Evolutionary conservation across 768 basidiomycete genomes (phyloP).

Genomic region (Cyathus striatus): DNA sequence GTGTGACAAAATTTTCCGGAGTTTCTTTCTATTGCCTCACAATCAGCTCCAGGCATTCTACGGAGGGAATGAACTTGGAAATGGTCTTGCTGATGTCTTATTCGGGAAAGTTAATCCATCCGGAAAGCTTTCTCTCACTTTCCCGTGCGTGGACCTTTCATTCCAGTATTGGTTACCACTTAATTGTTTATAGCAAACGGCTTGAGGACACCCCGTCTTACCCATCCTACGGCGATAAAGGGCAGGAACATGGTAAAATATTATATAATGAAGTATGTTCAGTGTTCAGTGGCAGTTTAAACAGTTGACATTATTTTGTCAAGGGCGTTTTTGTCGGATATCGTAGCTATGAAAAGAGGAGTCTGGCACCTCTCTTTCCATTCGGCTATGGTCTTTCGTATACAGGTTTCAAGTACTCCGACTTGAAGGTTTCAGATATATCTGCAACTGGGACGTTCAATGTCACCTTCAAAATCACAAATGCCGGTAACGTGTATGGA

Average conservation of each 20-base stretch:
- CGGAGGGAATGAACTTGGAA: conserved; percentile 51
- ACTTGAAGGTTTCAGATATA: conserved; percentile 27
- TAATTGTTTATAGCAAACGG: conserved; percentile 27
- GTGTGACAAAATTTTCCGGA: conserved; percentile 12
- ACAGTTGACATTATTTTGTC: no score
- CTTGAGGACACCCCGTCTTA: conserved; percentile 50
- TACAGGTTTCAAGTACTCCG: conserved; percentile 49
- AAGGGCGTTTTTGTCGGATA: conserved; percentile 51
- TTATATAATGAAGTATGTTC: conserved; percentile 39
- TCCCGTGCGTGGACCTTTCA: conserved; percentile 35
- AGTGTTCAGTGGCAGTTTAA: no score
- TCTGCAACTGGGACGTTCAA: conserved; percentile 27
- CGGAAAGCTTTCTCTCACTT: conserved; percentile 51
- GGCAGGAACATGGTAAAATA: conserved; percentile 38
- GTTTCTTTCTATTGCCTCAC: neutral
- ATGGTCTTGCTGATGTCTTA: conserved; percentile 52
- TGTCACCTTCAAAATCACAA: conserved; percentile 39
- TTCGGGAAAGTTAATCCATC: conserved; percentile 59
- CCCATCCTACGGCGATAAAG: conserved; percentile 36
- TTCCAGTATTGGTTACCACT: neutral
- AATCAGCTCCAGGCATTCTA: conserved; percentile 36
- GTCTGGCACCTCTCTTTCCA: conserved; percentile 41
- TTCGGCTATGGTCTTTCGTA: conserved; percentile 61
- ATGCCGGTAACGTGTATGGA: conserved; percentile 37
- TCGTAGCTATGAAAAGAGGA: conserved; percentile 41